phyloP scores from a whole-genome alignment of 2,329 filamentous ascomycete species.

The Cladosporium sp. region DNA sequence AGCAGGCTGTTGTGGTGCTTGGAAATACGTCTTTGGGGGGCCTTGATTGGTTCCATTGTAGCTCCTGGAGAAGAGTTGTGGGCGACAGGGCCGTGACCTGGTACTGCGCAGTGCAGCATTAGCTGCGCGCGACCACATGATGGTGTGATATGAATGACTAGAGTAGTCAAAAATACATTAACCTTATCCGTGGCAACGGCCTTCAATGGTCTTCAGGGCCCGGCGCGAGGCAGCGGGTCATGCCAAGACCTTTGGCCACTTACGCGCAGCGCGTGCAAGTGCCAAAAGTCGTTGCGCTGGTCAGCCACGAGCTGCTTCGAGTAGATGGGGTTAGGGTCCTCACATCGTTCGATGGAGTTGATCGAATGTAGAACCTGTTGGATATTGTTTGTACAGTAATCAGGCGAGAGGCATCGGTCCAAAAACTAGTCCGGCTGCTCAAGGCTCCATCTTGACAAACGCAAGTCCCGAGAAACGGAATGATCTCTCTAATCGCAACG shows the following conservation, averaged over 20 bases:
- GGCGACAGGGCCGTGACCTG: conserved; percentile 9
- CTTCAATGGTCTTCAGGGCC: background rate
- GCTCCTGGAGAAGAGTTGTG: conserved; percentile 18
- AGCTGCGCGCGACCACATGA: conserved; percentile 8
- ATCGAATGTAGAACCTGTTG: too few relatives aligned
- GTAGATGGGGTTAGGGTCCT: too few relatives aligned
- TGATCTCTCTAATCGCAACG: too few relatives aligned
- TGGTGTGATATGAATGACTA: background rate
- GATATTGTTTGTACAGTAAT: too few relatives aligned
- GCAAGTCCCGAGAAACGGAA: too few relatives aligned
- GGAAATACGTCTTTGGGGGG: conserved; percentile 29
- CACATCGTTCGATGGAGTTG: too few relatives aligned
- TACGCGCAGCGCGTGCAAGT: background rate
- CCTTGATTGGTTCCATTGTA: conserved; percentile 20
- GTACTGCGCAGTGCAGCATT: background rate
- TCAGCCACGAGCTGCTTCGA: too few relatives aligned
- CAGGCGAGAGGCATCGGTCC: too few relatives aligned
- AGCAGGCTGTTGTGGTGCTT: conserved; percentile 23
- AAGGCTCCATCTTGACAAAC: too few relatives aligned
- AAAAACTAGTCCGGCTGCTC: too few relatives aligned
- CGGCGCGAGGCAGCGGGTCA: background rate
- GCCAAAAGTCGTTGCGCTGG: background rate
- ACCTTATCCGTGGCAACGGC: background rate
- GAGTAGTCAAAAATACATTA: background rate
- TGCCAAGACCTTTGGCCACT: background rate